Base-by-base conservation (phyloP, 148 eudicot species). In the Chenopodium album region DNA sequence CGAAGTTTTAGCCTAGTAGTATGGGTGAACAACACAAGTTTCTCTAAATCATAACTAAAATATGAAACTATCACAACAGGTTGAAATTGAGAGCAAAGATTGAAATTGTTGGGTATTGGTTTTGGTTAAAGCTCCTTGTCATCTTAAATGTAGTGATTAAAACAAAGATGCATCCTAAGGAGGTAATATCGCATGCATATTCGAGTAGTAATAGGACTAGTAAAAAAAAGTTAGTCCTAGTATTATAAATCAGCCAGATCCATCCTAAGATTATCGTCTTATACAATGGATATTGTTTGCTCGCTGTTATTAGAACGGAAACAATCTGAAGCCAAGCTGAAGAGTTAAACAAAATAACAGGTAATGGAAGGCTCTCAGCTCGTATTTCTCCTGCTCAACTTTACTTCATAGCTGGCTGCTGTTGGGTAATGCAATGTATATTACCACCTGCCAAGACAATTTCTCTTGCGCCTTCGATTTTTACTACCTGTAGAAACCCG, bases 371-470 rank as follows among this genome's bases (percentile, higher is more conserved):
- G 26, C 1, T 41, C 16, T 11, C 8, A 5, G 6, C 41, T 37
- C 4, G 41, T 19, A 47, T 66, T 44, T 46, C 52, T 59, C 77
- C 16, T 67, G 44, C 66, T 78, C 47, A 29, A 19, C 29, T 17
- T 23, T 10, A 28, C 74, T 31, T 79, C 7, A 13, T 23, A 59
- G 94, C 88, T 7, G 98, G 97, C 78, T 94, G 98, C 72, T 94
- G 98, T 81, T 94, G 97, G 26, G 97, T 94, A 54, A 94, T 92
- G 78, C 98, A 94, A 80, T 93, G 98, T 79, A 94, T 93, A 81
- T 94, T 94, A 75, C 98, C 98, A 56, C 98, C 98, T 32, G 86
- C 97, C 66, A 94, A 82, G 74, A 85, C 98, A 67, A 94, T 94
- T 85, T 94, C 98, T 80, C 95, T 89, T 47, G 98, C 98, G 9